Base-by-base conservation (phyloP, 768 basidiomycete genomes). In the Lentinula aciculospora region DNA sequence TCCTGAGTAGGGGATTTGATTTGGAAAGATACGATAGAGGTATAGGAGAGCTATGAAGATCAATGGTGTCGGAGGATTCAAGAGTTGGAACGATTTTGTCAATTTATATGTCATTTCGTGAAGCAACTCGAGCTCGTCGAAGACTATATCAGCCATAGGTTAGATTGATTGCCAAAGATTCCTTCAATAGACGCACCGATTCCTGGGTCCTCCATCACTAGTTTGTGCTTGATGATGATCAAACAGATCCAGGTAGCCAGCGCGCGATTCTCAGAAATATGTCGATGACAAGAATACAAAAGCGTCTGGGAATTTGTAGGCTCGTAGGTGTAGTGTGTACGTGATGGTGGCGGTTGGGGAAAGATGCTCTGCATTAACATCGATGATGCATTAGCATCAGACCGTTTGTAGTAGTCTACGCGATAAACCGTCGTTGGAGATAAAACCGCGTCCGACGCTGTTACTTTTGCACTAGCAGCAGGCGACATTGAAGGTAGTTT, bases 331-430 rank as follows among this genome's bases (percentile, higher is more conserved):
- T 17, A 2, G 28, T 27, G 29, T 25, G 39, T 9, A 21, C 25
- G 28, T 40, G 55, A 53, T 44, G 25, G 48, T 40, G 44, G 61
- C 49, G n/a, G 36, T 9, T 51, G 58, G 58, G 56, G 39, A 27
- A 49, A 50, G 53, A 62, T 58, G 56, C 29, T 29, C 15, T 29
- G 25, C 13, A 47, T 47, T 21, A 23, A n/a, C 46, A 47, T 47
- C 17, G 46, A 17, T 13, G 46, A 17, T 17, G 29, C 15, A 15
- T 17, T 47, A 2, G 12, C n/a, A 31, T 27, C 15, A 31, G 46
- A 17, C 8, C 9, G 44, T 17, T 12, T 23, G 12, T 4, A n/a
- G 12, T 17, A 47, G 28, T 47, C 5, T 13, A 27, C 9, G 19
- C 46, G 17, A n/a, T 47, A 27, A 29, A 27, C 46, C 8, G 25